Conservation (phyloP, 495 filamentous ascomycete species). For the Hypoxylon fuscum region DNA sequence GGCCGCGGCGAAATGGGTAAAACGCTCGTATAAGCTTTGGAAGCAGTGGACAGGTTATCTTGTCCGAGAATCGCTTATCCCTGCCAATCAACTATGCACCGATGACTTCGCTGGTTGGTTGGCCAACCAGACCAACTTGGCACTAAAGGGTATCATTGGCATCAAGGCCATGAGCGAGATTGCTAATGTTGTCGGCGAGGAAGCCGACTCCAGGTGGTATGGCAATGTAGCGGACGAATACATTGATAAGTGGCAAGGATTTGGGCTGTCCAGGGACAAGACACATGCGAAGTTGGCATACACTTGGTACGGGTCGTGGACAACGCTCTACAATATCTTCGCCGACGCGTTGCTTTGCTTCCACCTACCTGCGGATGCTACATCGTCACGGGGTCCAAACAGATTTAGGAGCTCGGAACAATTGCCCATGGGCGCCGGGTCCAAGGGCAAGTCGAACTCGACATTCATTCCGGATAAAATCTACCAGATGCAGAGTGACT, state of each 20-base stretch:
- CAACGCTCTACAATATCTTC: constrained; percentile 91
- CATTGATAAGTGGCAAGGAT: constrained; percentile 83
- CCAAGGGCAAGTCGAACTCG: constrained; percentile 26
- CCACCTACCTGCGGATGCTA: constrained; percentile 60
- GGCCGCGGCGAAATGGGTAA: constrained; percentile 61
- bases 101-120: constrained; percentile 97
- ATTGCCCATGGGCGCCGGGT: constrained; percentile 49
- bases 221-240: constrained; percentile 77
- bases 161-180: constrained; percentile 94
- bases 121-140: constrained; percentile 90
- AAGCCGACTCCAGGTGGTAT: constrained; percentile 73
- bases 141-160: constrained; percentile 92
- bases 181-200: constrained; percentile 72
- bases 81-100: constrained; percentile 88
- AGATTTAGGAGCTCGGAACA: constrained; percentile 45
- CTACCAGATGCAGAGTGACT: constrained; percentile 83
- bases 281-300: constrained; percentile 91
- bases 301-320: constrained; percentile 95
- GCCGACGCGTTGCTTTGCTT: constrained; percentile 85
- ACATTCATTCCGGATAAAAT: constrained; percentile 75
- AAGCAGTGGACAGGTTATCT: constrained; percentile 94
- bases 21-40: constrained; percentile 79
- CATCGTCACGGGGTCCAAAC: constrained; percentile 8
- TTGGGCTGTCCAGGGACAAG: constrained; percentile 80
- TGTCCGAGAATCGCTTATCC: constrained; percentile 84